Percentiles rank a stretch among this genome's conserved stretches.
phyloP scores from a whole-genome alignment of 1,284 basidiomycete species.

The Thecaphora thlaspeos region DNA sequence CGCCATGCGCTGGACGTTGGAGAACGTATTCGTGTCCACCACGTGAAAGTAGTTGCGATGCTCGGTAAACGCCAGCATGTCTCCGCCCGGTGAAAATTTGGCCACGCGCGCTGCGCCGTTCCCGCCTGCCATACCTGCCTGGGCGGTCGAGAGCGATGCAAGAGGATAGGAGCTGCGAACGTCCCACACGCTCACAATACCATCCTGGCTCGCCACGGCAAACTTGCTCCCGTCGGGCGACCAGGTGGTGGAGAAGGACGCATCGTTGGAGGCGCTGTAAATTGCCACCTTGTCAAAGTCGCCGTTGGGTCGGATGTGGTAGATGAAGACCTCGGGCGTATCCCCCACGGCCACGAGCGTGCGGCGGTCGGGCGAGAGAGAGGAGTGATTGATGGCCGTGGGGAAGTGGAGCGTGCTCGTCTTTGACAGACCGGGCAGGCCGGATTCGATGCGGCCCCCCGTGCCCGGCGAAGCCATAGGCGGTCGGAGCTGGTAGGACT shows the following conservation, averaged over 20 bases:
- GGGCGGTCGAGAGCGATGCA: constrained; percentile 33
- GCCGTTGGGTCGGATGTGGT: constrained; percentile 21
- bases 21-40: constrained; percentile 36
- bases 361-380: constrained; percentile 74
- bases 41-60: constrained; percentile 38
- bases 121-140: constrained; percentile 12
- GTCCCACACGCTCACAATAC: constrained; percentile 67
- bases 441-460: constrained; percentile 43
- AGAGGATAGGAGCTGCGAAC: constrained; percentile 52
- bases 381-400: constrained; percentile 41
- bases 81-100: constrained; percentile 42
- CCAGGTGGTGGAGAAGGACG: constrained; percentile 80
- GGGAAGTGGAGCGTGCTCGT: constrained; percentile 32
- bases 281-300: constrained; percentile 35
- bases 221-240: constrained; percentile 76
- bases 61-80: constrained; percentile 44
- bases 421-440: constrained; percentile 64
- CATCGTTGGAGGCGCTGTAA: constrained; percentile 58
- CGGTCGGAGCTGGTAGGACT: constrained; percentile 61
- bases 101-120: constrained; percentile 39
- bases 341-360: constrained; percentile 82
- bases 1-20: too few relatives aligned
- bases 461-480: constrained; percentile 48
- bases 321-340: constrained; percentile 71
- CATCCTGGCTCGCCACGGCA: constrained; percentile 81